Evolutionary conservation across 768 basidiomycete genomes (phyloP).

Genomic region (Leccinum variicolor): DNA sequence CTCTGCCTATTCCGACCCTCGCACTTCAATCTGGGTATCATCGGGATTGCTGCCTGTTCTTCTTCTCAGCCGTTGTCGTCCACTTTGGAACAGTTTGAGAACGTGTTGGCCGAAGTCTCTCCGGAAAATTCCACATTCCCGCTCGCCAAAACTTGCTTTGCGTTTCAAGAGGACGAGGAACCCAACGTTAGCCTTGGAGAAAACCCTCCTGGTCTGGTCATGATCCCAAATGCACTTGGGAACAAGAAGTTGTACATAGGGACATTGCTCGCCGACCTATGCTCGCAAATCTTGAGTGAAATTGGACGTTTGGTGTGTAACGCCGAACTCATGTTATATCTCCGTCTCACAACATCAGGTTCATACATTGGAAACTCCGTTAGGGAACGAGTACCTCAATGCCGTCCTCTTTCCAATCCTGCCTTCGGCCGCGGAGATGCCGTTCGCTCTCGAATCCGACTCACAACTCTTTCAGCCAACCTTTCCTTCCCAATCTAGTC

Average conservation of each 20-base stretch:
- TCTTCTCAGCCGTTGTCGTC: conserved; percentile 49
- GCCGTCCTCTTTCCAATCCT: conserved; percentile 60
- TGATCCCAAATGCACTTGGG: conserved; percentile 83
- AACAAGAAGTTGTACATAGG: conserved; percentile 88
- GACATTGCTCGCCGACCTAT: conserved; percentile 84
- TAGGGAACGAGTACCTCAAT: conserved; percentile 85
- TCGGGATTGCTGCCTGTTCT: conserved; percentile 79
- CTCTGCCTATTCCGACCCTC: conserved; percentile 76
- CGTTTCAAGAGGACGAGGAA: conserved; percentile 68
- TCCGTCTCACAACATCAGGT: conserved; percentile 44
- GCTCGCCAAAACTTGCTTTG: conserved; percentile 77
- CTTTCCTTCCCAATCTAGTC: conserved; percentile 48
- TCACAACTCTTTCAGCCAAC: conserved; percentile 41
- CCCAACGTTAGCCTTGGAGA: conserved; percentile 55
- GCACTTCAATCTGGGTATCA: conserved; percentile 81
- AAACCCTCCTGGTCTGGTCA: conserved; percentile 58
- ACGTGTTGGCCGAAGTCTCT: conserved; percentile 60
- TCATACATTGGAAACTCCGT: conserved; percentile 73
- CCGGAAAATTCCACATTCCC: conserved; percentile 68
- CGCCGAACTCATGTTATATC: not conserved
- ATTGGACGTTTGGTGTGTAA: conserved; percentile 79
- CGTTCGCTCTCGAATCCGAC: conserved; percentile 49
- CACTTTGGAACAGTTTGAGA: conserved; percentile 64
- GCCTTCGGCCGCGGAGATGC: conserved; percentile 59
- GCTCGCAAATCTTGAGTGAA: conserved; percentile 81